Percentiles rank a stretch among this genome's conserved stretches.
These are phyloP conservation scores for Xerocomellus dryophilus DNA, from an alignment of 768 basidiomycete genomes.

Conservation along the genomic window DNA sequence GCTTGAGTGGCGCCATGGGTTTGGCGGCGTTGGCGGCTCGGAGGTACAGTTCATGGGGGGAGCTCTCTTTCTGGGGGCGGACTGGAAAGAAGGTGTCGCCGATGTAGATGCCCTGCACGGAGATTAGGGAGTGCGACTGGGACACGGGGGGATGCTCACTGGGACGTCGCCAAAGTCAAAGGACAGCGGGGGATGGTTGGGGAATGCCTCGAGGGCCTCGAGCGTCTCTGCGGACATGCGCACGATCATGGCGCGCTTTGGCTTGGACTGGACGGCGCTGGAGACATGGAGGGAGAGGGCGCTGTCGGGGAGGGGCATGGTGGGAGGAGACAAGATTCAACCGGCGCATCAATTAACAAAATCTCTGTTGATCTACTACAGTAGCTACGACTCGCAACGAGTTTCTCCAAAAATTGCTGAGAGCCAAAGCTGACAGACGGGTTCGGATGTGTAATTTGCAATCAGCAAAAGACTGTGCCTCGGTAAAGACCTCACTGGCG, in stretches of 20 bases:
- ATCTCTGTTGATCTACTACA: no score
- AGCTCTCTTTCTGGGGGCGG: slow-evolving; percentile 48
- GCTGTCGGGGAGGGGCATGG: slow-evolving; percentile 66
- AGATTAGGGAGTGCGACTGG: neutral
- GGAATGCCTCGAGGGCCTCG: slow-evolving; percentile 56
- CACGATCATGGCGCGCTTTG: slow-evolving; percentile 73
- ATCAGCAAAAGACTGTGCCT: slow-evolving; percentile 95
- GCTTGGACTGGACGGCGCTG: slow-evolving; percentile 51
- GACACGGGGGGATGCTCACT: slow-evolving; percentile 38
- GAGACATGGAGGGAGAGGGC: slow-evolving; percentile 59
- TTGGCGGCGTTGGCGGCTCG: slow-evolving; percentile 56
- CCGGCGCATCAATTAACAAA: no score
- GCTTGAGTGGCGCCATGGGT: slow-evolving; percentile 64
- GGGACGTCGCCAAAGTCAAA: slow-evolving; percentile 62
- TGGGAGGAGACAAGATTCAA: neutral
- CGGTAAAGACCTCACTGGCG: slow-evolving; percentile 95
- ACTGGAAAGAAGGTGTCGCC: slow-evolving; percentile 64
- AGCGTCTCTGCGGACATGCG: slow-evolving; percentile 72
- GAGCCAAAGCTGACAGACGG: slow-evolving; percentile 85
- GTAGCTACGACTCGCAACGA: neutral
- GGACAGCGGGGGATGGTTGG: slow-evolving; percentile 46
- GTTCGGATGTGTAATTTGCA: slow-evolving; percentile 98
- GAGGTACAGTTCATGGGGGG: slow-evolving; percentile 71
- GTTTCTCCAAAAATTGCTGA: slow-evolving; percentile 85
- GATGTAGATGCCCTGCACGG: slow-evolving; percentile 58